phyloP scores from a whole-genome alignment of 148 eudicot genomes.

The Cornus suecica region DNA sequence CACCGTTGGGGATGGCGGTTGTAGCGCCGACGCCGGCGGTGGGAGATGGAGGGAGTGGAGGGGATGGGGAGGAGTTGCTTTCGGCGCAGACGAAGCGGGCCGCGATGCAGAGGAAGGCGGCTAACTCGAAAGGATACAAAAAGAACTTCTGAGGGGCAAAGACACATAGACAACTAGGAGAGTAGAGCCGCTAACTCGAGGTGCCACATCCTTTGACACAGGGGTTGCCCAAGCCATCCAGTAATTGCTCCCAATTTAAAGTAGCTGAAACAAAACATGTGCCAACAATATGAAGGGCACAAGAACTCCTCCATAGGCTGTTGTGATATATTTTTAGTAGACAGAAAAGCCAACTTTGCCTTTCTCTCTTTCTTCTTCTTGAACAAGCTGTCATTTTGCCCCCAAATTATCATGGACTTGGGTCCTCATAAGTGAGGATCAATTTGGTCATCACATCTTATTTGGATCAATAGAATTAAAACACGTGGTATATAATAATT shows the following conservation, averaged over 20 bases:
- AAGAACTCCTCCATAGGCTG: conserved; percentile 55
- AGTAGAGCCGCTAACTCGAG: conserved; percentile 34
- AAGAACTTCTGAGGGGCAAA: conserved; percentile 46
- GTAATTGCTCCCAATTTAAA: conserved; percentile 58
- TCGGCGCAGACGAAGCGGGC: too few relatives aligned
- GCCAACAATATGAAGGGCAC: conserved; percentile 40
- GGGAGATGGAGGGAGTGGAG: too few relatives aligned
- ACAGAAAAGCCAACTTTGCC: conserved; percentile 53
- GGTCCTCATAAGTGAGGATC: too few relatives aligned
- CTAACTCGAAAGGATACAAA: conserved; percentile 45
- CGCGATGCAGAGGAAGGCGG: too few relatives aligned
- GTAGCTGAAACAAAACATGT: conserved; percentile 44
- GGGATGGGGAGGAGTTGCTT: too few relatives aligned
- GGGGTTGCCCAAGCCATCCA: conserved; percentile 79
- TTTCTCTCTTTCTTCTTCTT: conserved; percentile 66
- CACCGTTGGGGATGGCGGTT: too few relatives aligned
- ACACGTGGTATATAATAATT: too few relatives aligned
- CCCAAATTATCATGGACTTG: conserved; percentile 25
- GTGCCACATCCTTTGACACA: conserved; percentile 35
- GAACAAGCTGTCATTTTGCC: conserved; percentile 49
- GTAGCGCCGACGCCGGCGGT: too few relatives aligned
- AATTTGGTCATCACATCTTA: too few relatives aligned
- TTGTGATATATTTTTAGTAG: conserved; percentile 58
- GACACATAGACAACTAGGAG: conserved; percentile 41
- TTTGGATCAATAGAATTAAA: too few relatives aligned